A percentile compares a stretch with the other conserved stretches of the same genome.
phyloP scores from a whole-genome alignment of 768 basidiomycete genomes.

The Tylopilus plumbeoviolaceoides region DNA sequence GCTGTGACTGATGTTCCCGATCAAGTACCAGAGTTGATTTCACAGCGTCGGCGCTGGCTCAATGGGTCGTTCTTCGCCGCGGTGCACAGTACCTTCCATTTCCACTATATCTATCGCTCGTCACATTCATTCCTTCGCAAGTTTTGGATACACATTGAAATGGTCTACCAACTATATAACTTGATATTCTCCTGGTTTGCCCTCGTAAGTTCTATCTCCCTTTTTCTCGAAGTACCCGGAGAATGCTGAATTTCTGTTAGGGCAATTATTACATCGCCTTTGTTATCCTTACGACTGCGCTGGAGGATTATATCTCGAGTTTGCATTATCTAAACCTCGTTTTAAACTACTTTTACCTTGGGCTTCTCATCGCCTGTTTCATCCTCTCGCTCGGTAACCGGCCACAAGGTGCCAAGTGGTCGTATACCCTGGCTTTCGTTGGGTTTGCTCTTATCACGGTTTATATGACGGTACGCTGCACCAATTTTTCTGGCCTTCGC shows the following conservation, averaged over 20 bases:
- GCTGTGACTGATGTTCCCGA: constrained; percentile 93
- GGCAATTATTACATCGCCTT: constrained; percentile 94
- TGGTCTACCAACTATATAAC: constrained; percentile 88
- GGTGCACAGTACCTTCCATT: constrained; percentile 87
- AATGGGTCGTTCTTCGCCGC: constrained; percentile 99
- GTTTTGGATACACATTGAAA: constrained; percentile 92
- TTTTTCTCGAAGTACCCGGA: not conserved
- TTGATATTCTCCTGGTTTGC: constrained; percentile 92
- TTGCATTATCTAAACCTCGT: constrained; percentile 72
- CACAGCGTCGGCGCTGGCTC: constrained; percentile 93
- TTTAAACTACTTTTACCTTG: constrained; percentile 85
- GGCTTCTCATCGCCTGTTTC: constrained; percentile 83
- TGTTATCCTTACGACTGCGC: constrained; percentile 64
- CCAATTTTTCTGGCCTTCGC: not conserved
- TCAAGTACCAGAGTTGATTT: constrained; percentile 91
- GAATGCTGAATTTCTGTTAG: constrained; percentile 30
- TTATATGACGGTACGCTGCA: constrained; percentile 83
- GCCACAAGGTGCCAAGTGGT: constrained; percentile 86
- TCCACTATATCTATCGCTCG: constrained; percentile 92
- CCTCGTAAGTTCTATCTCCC: constrained; percentile 44
- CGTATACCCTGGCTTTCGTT: constrained; percentile 79
- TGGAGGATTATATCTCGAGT: constrained; percentile 60
- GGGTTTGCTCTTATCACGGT: constrained; percentile 88
- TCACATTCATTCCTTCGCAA: constrained; percentile 80
- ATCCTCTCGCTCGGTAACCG: constrained; percentile 86